Evolutionary conservation across 2,329 filamentous ascomycete genomes (phyloP).

Genomic region (Ophiostoma montium): DNA sequence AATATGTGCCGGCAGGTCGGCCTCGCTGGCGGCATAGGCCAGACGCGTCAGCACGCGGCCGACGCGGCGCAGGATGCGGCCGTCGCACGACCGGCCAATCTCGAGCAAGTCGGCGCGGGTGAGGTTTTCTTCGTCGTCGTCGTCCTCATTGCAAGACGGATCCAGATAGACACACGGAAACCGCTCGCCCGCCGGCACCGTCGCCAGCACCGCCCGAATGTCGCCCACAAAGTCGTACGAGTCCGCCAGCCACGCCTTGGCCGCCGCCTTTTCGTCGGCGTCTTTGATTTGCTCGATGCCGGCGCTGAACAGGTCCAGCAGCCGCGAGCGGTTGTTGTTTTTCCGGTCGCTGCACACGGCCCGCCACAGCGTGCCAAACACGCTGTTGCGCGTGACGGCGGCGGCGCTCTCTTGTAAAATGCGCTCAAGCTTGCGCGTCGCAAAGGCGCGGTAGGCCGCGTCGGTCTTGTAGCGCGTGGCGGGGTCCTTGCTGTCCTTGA

Average conservation of each 20-base stretch:
- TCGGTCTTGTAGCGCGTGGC: conserved; percentile 27
- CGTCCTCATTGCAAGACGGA: conserved; percentile 22
- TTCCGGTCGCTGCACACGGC: conserved; percentile 32
- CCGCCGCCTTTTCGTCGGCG: conserved; percentile 20
- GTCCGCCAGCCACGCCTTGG: conserved; percentile 35
- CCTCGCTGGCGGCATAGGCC: conserved; percentile 26
- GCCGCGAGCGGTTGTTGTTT: conserved; percentile 25
- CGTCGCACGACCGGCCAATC: conserved; percentile 36
- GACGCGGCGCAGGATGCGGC: conserved; percentile 30
- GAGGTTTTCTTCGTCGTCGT: conserved; percentile 13
- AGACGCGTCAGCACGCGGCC: conserved; percentile 32
- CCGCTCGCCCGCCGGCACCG: conserved; percentile 23
- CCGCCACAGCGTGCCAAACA: conserved; percentile 36
- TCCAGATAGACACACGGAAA: conserved; percentile 37
- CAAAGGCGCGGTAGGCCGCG: conserved; percentile 24
- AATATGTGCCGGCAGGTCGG: conserved; percentile 31
- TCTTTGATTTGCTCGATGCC: conserved; percentile 24
- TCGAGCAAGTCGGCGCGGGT: conserved; percentile 32
- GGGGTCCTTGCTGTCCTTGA: conserved; percentile 20
- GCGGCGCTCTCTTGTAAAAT: conserved; percentile 31
- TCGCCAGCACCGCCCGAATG: conserved; percentile 24
- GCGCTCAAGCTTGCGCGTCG: conserved; percentile 23
- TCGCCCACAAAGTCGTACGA: conserved; percentile 35
- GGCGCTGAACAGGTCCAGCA: conserved; percentile 28
- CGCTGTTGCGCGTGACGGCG: conserved; percentile 32